Conservation (phyloP, 2,329 filamentous ascomycete genomes). For the Ceratocystis smalleyi region DNA sequence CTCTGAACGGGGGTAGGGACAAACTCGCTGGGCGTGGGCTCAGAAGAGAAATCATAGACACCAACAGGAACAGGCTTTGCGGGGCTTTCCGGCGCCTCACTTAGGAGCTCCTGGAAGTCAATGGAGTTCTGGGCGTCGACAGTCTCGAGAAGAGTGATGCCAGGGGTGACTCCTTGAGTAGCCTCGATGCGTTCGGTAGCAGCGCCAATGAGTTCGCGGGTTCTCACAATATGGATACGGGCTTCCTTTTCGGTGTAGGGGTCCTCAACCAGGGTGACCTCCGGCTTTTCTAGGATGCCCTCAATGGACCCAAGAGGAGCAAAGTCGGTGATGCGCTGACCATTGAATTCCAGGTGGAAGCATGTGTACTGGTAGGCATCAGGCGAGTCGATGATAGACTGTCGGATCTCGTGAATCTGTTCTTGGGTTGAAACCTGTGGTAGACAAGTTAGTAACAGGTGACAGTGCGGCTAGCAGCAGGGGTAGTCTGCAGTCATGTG, state of each 20-base stretch:
- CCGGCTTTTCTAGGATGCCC: constrained; percentile 59
- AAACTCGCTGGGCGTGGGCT: constrained; percentile 53
- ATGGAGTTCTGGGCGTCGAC: constrained; percentile 35
- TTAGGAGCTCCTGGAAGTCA: constrained; percentile 19
- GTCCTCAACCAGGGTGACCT: constrained; percentile 73
- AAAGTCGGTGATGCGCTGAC: constrained; percentile 86
- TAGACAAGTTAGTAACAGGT: background rate
- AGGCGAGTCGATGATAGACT: constrained; percentile 87
- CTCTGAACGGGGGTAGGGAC: constrained; percentile 51
- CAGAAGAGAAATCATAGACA: constrained; percentile 62
- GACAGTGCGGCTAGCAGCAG: background rate
- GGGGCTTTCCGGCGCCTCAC: background rate
- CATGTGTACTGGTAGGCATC: constrained; percentile 93
- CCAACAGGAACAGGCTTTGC: constrained; percentile 28
- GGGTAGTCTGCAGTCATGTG: background rate
- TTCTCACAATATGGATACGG: constrained; percentile 78
- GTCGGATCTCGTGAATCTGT: constrained; percentile 91
- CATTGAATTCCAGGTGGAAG: constrained; percentile 89
- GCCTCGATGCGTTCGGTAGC: constrained; percentile 77
- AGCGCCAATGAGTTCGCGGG: constrained; percentile 84
- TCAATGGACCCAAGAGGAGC: constrained; percentile 80
- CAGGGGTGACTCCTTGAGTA: constrained; percentile 71
- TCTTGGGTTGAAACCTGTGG: constrained; percentile 74
- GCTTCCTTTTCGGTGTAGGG: constrained; percentile 98
- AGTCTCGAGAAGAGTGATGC: constrained; percentile 72